Evolutionary conservation across 2,329 filamentous ascomycete species (phyloP), one percentile per base, ranked within the genome.

Genomic region (Madurella fahalii): DNA sequence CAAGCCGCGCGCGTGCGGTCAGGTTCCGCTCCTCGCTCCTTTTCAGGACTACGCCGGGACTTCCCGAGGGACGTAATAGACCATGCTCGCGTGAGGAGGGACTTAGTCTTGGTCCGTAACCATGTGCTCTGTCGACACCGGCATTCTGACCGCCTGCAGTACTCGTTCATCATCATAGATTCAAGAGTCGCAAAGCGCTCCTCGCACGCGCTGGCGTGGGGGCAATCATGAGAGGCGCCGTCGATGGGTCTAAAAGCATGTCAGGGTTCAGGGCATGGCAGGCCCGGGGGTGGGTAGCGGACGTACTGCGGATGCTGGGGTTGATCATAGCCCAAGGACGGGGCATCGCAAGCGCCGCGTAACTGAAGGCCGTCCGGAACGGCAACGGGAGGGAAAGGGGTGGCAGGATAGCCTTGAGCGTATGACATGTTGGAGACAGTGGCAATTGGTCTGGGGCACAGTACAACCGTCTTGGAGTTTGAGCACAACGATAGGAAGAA

Each of bases 81-180:
- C 31, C 20, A 20, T 1, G 52, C 50, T 16, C 40, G 44, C 40
- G 45, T 18, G 12, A 56, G 20, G 41, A 56, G 42, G 1, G 42
- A 53, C 30, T 53, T 56, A 13, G 54, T 56, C 30, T 53, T 56
- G 15, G 54, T 53, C n/a, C 51, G 50, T 3, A 18, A 34, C 54
- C 50, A 50, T 8, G 50, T 50, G 46, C 50, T 53, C 5, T 30
- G 46, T 39, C 31, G 37, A 40, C 54, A 53, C 9, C 54, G 54
- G 30, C 54, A 56, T 40, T 46, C 50, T 13, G 5, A 40, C 17
- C 46, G 45, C 46, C 48, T 48, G 46, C 34, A 40, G 34, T 48
- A 39, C 1, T 40, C 46, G 4, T 43, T 46, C 9, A 50, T 41
- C 34, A 56, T 17, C 18, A 18, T 4, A 18, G 50, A 25, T n/a